These are phyloP conservation scores for Sarcocystis neurona DNA, from an alignment of 169 alveolate genomes.

Conservation along the genomic window DNA sequence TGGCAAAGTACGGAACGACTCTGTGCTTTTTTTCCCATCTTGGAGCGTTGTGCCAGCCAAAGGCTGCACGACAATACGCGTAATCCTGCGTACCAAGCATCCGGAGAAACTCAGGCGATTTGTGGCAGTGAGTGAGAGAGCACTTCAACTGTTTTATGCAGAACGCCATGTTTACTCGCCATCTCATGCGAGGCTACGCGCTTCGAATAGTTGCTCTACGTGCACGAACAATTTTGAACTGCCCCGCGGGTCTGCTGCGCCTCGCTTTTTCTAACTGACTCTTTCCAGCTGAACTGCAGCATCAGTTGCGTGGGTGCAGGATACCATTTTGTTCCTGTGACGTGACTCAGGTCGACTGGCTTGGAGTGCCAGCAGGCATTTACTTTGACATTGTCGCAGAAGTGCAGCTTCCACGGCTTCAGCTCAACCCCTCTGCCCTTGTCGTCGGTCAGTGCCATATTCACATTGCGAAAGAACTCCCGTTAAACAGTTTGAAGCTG, in stretches of 20 bases:
- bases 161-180: background rate
- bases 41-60: conserved; percentile 18
- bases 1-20: too few species aligned
- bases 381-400: background rate
- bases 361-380: background rate
- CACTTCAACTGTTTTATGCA: background rate
- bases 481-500: background rate
- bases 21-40: background rate
- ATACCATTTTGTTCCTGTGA: too few species aligned
- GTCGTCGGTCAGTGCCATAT: background rate
- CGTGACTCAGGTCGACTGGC: conserved; percentile 37
- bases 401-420: conserved; percentile 9
- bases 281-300: too few species aligned
- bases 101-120: conserved; percentile 12
- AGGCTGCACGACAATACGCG: background rate
- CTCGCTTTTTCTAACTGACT: too few species aligned
- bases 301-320: too few species aligned
- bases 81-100: background rate
- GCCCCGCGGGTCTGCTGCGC: background rate
- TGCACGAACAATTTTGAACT: background rate
- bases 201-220: background rate
- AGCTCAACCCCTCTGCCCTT: background rate
- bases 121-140: background rate
- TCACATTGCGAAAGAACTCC: background rate
- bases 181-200: background rate